These are phyloP conservation scores for Fusarium agapanthi DNA, from an alignment of 2,329 filamentous ascomycete genomes.

Conservation along the genomic window DNA sequence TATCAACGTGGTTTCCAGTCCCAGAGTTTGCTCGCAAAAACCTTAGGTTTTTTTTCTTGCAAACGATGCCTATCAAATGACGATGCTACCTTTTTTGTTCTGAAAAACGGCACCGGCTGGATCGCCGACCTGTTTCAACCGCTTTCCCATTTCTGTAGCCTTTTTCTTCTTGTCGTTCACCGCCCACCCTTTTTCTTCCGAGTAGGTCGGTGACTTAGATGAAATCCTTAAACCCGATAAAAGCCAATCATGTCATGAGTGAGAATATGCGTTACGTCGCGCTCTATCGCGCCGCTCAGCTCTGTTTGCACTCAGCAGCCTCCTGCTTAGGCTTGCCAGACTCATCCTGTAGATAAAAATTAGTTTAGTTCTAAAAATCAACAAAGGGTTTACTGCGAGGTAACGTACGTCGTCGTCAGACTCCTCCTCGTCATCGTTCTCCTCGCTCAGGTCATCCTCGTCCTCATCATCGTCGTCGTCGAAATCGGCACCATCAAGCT, in stretches of 20 bases:
- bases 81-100: constrained; percentile 37
- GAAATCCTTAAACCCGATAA: constrained; percentile 35
- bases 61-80: constrained; percentile 43
- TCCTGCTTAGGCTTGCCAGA: constrained; percentile 92
- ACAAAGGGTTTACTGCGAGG: neutral
- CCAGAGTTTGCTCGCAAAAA: constrained; percentile 38
- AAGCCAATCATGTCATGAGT: constrained; percentile 42
- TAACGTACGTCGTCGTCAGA: constrained; percentile 77
- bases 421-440: constrained; percentile 83
- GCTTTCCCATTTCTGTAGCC: constrained; percentile 42
- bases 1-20: constrained; percentile 41
- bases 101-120: constrained; percentile 41
- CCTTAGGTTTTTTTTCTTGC: constrained; percentile 32
- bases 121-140: constrained; percentile 39
- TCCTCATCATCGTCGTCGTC: constrained; percentile 95
- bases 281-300: constrained; percentile 65
- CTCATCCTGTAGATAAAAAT: constrained; percentile 70
- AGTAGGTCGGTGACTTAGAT: constrained; percentile 37
- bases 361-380: neutral
- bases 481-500: constrained; percentile 82
- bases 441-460: constrained; percentile 84
- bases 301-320: constrained; percentile 95
- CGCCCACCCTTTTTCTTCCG: constrained; percentile 30
- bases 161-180: constrained; percentile 39
- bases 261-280: constrained; percentile 25